Evolutionary conservation across 352 stramenopile species (phyloP).

Genomic region (Phytophthora litchii): DNA sequence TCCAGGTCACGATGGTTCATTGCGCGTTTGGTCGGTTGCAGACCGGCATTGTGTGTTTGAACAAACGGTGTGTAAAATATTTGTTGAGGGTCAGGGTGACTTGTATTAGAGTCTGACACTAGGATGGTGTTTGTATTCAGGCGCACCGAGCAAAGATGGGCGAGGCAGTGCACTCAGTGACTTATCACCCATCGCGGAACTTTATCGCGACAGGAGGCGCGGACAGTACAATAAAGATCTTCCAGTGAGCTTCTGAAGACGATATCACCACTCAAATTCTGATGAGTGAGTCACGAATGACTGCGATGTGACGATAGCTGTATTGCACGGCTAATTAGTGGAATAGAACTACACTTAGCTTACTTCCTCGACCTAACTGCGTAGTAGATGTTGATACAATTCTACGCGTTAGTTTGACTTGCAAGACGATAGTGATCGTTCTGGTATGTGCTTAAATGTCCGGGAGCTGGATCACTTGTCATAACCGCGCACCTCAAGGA

Average conservation of each 20-base stretch:
- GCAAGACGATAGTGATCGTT: too few relatives aligned
- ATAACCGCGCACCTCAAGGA: too few relatives aligned
- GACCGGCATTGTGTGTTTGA: conserved; percentile 89
- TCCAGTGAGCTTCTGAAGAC: conserved; percentile 62
- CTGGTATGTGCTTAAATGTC: too few relatives aligned
- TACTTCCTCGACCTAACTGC: conserved; percentile 15
- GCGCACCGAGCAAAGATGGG: conserved; percentile 82
- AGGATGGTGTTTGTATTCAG: conserved; percentile 28
- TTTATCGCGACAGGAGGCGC: conserved; percentile 82
- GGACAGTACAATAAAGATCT: conserved; percentile 89
- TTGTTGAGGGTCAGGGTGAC: not conserved
- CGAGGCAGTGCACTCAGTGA: conserved; percentile 78
- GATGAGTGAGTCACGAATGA: conserved; percentile 16
- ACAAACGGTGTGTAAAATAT: conserved; percentile 56
- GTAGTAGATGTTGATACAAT: conserved; percentile 29
- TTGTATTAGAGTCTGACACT: conserved; percentile 1
- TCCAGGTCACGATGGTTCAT: conserved; percentile 80
- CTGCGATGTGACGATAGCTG: conserved; percentile 27
- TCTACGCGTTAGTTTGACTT: not conserved
- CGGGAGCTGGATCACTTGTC: too few relatives aligned
- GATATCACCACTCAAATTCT: conserved; percentile 15
- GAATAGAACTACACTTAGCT: conserved; percentile 40
- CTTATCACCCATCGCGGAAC: conserved; percentile 80
- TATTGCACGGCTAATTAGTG: conserved; percentile 22
- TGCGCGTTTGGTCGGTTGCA: conserved; percentile 82